Evolutionary conservation across 2,329 filamentous ascomycete genomes (phyloP), one percentile per base, ranked within the genome.

Genomic region (Pseudogymnoascus sp.): DNA sequence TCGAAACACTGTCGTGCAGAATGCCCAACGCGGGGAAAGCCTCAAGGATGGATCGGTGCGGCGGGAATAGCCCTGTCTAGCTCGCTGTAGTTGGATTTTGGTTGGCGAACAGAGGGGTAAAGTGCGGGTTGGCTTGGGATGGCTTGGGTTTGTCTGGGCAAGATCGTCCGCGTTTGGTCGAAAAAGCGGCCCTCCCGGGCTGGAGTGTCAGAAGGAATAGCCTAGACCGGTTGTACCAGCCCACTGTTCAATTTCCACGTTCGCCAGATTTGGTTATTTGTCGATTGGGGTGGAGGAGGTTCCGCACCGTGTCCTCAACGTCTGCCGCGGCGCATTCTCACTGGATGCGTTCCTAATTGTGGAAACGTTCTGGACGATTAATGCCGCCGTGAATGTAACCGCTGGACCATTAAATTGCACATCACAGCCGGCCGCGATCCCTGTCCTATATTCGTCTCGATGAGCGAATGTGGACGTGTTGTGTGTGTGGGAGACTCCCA

Each of bases 191-290:
- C 4, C 34, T 34, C 26, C 47, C 29, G 29, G 47, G n/a, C 47
- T 57, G 47, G n/a, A 18, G 29, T 57, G 47, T 57, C 47, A 57
- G n/a, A 57, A 57, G 26, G 47, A 57, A 57, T 57, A 57, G 47
- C 47, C 47, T 57, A 57, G 47, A 57, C 47, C 47, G 26, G 47
- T 34, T 57, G 12, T 31, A 57, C 47, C 1, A 57, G 29, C 29
- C 47, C 47, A 34, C 47, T 18, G 26, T 34, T 57, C 47, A 57
- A 57, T 57, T 57, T 57, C 47, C 47, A 57, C 26, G 11, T 5
- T 57, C 47, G 29, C 47, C 26, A 26, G n/a, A 57, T 57, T 34
- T 57, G 47, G 47, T 34, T 34, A 4, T 57, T 18, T 57, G 29
- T 31, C 34, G 5, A n/a, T 18, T 26, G 31, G 26, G 26, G 26